Evolutionary conservation across 164 flowering plant species (phyloP).

Genomic region (Brasenia schreberi): DNA sequence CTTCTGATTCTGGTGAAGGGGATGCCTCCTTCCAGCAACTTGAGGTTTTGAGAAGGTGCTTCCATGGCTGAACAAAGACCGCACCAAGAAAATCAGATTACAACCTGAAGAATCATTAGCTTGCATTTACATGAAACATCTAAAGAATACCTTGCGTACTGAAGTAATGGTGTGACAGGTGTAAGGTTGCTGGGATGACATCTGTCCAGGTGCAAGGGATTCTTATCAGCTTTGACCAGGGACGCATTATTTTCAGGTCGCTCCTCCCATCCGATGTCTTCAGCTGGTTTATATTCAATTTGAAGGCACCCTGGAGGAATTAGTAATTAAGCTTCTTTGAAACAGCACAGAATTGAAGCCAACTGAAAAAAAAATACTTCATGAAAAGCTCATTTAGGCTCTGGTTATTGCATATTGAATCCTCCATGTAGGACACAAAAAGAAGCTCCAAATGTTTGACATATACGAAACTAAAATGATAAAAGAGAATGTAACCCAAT

Average conservation of each 20-base stretch:
- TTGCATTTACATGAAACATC: background rate
- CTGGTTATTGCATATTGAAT: too few relatives aligned
- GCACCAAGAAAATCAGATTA: background rate
- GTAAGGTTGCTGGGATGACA: slow-evolving; percentile 21
- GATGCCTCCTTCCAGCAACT: slow-evolving; percentile 18
- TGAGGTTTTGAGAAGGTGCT: slow-evolving; percentile 18
- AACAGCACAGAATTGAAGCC: too few relatives aligned
- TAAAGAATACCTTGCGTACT: slow-evolving; percentile 2
- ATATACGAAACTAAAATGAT: too few relatives aligned
- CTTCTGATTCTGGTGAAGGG: slow-evolving; percentile 33
- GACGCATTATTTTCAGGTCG: slow-evolving; percentile 10
- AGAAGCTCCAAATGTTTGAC: too few relatives aligned
- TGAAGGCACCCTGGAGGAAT: slow-evolving; percentile 5
- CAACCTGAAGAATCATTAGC: background rate
- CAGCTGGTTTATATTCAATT: slow-evolving; percentile 12
- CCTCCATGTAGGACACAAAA: too few relatives aligned
- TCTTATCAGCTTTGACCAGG: slow-evolving; percentile 4
- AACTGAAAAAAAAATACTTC: too few relatives aligned
- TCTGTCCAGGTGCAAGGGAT: slow-evolving; percentile 13
- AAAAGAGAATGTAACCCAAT: background rate
- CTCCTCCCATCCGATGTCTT: slow-evolving; percentile 13
- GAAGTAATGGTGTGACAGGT: slow-evolving; percentile 34
- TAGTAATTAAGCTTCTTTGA: too few relatives aligned
- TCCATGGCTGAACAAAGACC: slow-evolving; percentile 13
- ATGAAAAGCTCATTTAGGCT: too few relatives aligned